phyloP scores from a whole-genome alignment of 441 rosid genomes.

The Croton setiger region DNA sequence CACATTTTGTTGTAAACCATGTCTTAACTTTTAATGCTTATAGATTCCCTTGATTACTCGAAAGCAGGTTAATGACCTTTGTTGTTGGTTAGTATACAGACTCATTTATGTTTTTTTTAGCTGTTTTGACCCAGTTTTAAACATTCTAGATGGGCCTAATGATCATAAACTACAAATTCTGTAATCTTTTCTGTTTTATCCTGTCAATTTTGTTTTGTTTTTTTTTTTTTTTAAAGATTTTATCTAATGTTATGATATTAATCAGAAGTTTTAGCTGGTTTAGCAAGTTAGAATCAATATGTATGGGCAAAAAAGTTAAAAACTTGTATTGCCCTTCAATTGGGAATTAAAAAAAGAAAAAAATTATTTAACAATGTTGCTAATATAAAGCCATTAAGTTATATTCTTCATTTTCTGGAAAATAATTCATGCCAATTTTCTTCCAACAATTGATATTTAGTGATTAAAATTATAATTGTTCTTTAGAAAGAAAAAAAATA shows the following conservation, averaged over 20 bases:
- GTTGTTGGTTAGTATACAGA: background rate
- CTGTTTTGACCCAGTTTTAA: background rate
- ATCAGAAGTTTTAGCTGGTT: background rate
- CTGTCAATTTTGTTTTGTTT: too few species aligned
- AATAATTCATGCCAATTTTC: background rate
- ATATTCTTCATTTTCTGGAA: background rate
- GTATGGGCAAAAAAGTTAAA: background rate
- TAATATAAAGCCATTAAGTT: background rate
- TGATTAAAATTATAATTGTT: background rate
- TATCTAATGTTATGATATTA: background rate
- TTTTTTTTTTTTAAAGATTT: background rate
- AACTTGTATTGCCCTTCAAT: background rate
- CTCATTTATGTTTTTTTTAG: background rate
- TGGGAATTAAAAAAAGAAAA: background rate
- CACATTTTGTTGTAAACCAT: background rate
- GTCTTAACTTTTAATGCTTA: background rate
- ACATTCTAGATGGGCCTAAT: background rate
- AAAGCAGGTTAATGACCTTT: background rate
- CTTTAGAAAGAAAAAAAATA: background rate
- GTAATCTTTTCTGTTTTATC: background rate
- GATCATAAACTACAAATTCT: background rate
- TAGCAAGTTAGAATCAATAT: background rate
- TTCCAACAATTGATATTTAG: background rate
- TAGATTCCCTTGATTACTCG: background rate
- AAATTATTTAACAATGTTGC: background rate